Evolutionary conservation across 257 asterid species (phyloP).

Genomic region (Scutellaria galericulata): DNA sequence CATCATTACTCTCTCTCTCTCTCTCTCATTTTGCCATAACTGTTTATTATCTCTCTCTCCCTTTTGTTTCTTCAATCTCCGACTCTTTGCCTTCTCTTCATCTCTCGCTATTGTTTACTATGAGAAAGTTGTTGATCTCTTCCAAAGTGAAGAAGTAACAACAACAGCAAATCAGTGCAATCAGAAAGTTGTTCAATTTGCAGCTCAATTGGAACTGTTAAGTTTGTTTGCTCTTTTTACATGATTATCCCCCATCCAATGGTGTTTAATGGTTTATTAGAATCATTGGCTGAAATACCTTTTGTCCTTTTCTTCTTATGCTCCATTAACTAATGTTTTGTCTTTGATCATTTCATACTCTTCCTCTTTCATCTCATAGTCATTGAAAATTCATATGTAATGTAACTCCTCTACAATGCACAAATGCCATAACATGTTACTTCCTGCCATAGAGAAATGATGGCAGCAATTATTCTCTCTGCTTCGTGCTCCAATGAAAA

Average conservation of each 20-base stretch:
- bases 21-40: too few relatives aligned
- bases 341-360: slow-evolving; percentile 2
- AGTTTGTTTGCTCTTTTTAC: slow-evolving; percentile 36
- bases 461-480: too few relatives aligned
- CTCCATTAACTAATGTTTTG: slow-evolving; percentile 3
- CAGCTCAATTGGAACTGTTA: slow-evolving; percentile 91
- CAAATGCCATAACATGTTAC: too few relatives aligned
- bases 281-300: not conserved
- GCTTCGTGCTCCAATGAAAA: too few relatives aligned
- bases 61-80: too few relatives aligned
- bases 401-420: too few relatives aligned
- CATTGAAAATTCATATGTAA: too few relatives aligned
- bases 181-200: slow-evolving; percentile 85
- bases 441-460: too few relatives aligned
- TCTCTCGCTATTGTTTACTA: not conserved
- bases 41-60: too few relatives aligned
- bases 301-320: not conserved
- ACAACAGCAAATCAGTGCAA: slow-evolving; percentile 93
- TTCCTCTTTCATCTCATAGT: too few relatives aligned
- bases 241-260: not conserved
- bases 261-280: slow-evolving; percentile 3
- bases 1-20: too few relatives aligned
- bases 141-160: not conserved
- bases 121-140: not conserved
- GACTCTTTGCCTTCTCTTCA: too few relatives aligned